Evolutionary conservation across 768 basidiomycete species (phyloP), one percentile per base, ranked within the genome.

Genomic region (Leccinellum rugosiceps): DNA sequence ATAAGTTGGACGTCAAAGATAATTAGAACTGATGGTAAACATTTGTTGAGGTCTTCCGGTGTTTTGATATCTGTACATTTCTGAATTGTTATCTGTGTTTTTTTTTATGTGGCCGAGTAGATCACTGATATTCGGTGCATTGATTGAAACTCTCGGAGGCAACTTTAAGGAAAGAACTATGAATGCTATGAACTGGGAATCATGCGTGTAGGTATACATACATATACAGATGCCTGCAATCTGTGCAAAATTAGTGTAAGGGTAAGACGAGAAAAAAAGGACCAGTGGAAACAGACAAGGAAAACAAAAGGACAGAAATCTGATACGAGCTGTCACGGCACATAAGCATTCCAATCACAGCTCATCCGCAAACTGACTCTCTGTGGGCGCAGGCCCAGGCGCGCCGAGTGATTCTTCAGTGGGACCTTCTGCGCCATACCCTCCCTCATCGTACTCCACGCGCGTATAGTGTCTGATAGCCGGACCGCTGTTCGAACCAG

Each of bases 321-420:
- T 38, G 38, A 38, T 38, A n/a, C 8, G 17, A 9, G 35, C 25
- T 25, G 25, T n/a, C 38, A 38, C n/a, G n/a, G 15, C 9, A n/a
- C 17, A n/a, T n/a, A 4, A 41, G n/a, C 38, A 41, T 41, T 19
- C 38, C n/a, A 41, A 41, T 41, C 38, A 41, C n/a, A 41, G 10
- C 38, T 59, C 68, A 56, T 75, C 74, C 6, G 57, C 47, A 41
- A 66, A 64, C 53, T 62, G 68, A 50, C 73, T 72, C 53, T 77
- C 76, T n/a, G 56, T 50, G n/a, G 70, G 71, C 28, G 69, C 71
- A 25, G 65, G 69, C 17, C 70, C 74, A 23, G 72, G 66, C 7
- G 59, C 69, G 53, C 49, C 57, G 17, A 56, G 26, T 23, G 56
- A 58, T 10, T 38, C 62, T 6, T 62, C 58, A 4, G 56, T 49